phyloP scores from a whole-genome alignment of 768 basidiomycete species.

The Agaricus subrufescens region DNA sequence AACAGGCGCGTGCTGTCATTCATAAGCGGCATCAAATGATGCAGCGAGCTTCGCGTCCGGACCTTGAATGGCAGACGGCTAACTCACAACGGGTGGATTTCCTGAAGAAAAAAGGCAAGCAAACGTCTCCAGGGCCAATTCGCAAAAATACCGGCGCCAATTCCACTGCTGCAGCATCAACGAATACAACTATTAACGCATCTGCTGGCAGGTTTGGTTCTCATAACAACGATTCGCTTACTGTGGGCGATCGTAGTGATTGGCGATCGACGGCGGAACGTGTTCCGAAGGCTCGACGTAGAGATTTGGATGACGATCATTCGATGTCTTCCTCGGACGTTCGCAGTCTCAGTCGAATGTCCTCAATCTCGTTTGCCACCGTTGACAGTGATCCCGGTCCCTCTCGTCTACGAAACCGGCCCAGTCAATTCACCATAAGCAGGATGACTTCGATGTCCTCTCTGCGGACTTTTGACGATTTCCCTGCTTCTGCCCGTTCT shows the following conservation, averaged over 20 bases:
- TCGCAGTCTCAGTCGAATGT: conserved; percentile 69
- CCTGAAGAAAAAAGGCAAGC: conserved; percentile 44
- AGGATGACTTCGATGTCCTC: conserved; percentile 77
- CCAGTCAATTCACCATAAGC: conserved; percentile 60
- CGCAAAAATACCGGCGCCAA: conserved; percentile 41
- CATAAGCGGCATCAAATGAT: conserved; percentile 79
- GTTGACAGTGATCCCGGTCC: conserved; percentile 88
- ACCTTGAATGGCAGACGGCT: conserved; percentile 61
- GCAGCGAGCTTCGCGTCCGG: conserved; percentile 47
- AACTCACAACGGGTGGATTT: conserved; percentile 39
- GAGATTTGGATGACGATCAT: conserved; percentile 87
- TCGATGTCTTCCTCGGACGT: conserved; percentile 89
- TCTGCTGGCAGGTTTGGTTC: conserved; percentile 53
- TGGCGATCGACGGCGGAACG: conserved; percentile 54
- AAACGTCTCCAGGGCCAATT: conserved; percentile 58
- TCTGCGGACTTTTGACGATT: conserved; percentile 70
- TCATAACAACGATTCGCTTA: conserved; percentile 19
- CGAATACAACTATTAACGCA: conserved; percentile 51
- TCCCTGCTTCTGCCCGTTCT: conserved; percentile 66
- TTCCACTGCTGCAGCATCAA: conserved; percentile 17
- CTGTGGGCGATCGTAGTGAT: conserved; percentile 31
- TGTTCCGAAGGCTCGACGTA: conserved; percentile 69
- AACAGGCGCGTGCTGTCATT: conserved; percentile 91
- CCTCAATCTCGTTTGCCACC: conserved; percentile 75
- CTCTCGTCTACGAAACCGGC: conserved; percentile 55